Percentiles rank a stretch among this genome's conserved stretches.
These are phyloP conservation scores for Chloranthus sessilifolius DNA, from an alignment of 164 flowering plant genomes.

Conservation along the genomic window DNA sequence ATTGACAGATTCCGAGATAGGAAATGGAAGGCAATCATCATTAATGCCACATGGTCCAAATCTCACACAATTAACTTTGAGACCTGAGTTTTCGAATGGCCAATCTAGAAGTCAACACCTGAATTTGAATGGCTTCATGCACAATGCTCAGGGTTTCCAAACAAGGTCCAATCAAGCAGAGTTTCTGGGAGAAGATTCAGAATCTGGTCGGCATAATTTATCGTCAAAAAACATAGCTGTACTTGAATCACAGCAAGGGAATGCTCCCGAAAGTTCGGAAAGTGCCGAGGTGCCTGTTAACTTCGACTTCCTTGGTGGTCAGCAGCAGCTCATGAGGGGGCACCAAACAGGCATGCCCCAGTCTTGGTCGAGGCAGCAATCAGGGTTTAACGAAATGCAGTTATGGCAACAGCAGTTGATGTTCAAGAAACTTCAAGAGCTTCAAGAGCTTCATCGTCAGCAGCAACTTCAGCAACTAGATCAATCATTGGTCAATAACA, in stretches of 20 bases:
- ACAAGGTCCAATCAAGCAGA: conserved; percentile 36
- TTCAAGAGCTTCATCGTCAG: conserved; percentile 63
- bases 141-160: conserved; percentile 31
- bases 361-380: conserved; percentile 36
- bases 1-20: conserved; percentile 36
- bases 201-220: conserved; percentile 30
- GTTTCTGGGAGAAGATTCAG: conserved; percentile 34
- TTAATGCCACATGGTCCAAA: conserved; percentile 28
- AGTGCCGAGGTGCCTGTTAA: conserved; percentile 25
- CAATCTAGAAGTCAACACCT: conserved; percentile 30
- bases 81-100: conserved; percentile 30
- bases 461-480: conserved; percentile 43
- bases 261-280: conserved; percentile 25
- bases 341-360: conserved; percentile 38
- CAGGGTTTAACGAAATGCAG: conserved; percentile 44
- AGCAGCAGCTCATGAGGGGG: conserved; percentile 24
- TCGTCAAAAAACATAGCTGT: conserved; percentile 32
- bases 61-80: conserved; percentile 26
- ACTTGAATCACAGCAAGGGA: conserved; percentile 37
- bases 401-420: conserved; percentile 58
- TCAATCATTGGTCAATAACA: conserved; percentile 43
- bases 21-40: conserved; percentile 27
- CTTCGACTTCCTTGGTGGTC: conserved; percentile 28
- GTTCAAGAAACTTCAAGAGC: conserved; percentile 60
- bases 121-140: conserved; percentile 41